Percentiles rank a stretch among this genome's conserved stretches.
These are phyloP conservation scores for Cicer bijugum DNA, from an alignment of 306 rosid species.

Conservation along the genomic window DNA sequence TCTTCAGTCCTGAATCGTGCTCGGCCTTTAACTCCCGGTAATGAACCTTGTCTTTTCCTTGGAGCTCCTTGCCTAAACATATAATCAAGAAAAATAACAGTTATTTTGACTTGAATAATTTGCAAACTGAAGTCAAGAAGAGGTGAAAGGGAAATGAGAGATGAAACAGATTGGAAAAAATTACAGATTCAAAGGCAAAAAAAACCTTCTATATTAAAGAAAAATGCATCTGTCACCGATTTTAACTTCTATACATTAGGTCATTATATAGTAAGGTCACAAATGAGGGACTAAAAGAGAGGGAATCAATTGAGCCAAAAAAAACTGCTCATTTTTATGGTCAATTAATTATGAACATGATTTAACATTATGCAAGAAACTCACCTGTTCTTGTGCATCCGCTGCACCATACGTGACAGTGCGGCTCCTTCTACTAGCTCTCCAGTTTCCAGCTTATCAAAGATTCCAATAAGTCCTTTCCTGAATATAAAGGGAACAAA, in stretches of 20 bases:
- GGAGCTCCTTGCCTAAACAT: constrained; percentile 83
- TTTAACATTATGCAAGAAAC: constrained; percentile 33
- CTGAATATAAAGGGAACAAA: constrained; percentile 56
- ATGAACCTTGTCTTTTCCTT: constrained; percentile 74
- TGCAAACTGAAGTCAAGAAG: constrained; percentile 35
- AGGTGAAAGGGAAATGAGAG: constrained; percentile 1
- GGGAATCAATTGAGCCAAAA: constrained; percentile 12
- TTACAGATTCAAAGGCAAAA: constrained; percentile 1
- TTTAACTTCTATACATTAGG: constrained; percentile 28
- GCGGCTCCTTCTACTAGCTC: constrained; percentile 61
- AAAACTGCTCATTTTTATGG: constrained; percentile 12
- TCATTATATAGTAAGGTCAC: constrained; percentile 20
- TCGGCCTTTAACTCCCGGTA: constrained; percentile 76
- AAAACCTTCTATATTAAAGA: background rate
- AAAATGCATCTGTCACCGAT: constrained; percentile 1
- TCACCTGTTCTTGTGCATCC: constrained; percentile 78
- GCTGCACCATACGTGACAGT: constrained; percentile 61
- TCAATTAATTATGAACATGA: constrained; percentile 18
- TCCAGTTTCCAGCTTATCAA: constrained; percentile 75
- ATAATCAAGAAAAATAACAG: constrained; percentile 37
- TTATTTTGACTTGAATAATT: constrained; percentile 21
- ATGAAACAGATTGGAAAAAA: background rate
- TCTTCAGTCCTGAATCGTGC: constrained; percentile 86
- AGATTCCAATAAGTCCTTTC: constrained; percentile 80
- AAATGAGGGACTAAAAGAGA: constrained; percentile 12